phyloP scores from a whole-genome alignment of 768 basidiomycete genomes.

The Tricholoma furcatifolium region DNA sequence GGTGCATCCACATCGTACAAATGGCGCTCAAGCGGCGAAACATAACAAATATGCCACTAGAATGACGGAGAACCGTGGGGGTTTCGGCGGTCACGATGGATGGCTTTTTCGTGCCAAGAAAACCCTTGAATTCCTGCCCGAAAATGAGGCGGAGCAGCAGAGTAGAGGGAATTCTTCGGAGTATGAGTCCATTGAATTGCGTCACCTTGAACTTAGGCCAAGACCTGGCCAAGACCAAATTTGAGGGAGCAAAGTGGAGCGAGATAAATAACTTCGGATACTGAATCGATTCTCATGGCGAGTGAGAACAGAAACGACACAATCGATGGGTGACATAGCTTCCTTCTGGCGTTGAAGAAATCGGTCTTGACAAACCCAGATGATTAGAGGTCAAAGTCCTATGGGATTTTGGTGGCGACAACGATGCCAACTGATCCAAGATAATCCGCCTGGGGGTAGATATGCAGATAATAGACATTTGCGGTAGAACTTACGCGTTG shows the following conservation, averaged over 20 bases:
- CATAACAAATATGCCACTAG: no score
- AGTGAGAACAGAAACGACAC: background rate
- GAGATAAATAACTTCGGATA: slow-evolving; percentile 11
- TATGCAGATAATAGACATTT: no score
- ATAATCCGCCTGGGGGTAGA: no score
- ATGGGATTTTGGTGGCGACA: no score
- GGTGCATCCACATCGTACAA: background rate
- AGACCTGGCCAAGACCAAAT: no score
- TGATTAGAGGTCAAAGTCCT: no score
- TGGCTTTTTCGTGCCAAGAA: slow-evolving; percentile 3
- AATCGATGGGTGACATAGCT: no score
- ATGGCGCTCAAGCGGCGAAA: background rate
- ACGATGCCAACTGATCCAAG: no score
- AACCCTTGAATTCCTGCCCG: slow-evolving; percentile 16
- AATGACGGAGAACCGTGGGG: background rate
- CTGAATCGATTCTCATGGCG: background rate
- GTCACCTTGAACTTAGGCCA: background rate
- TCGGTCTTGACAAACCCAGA: no score
- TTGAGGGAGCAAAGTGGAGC: background rate
- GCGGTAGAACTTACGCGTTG: no score
- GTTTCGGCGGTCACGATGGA: slow-evolving; percentile 16
- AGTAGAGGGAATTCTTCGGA: slow-evolving; percentile 13
- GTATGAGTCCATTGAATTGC: background rate
- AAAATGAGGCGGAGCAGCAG: slow-evolving; percentile 16
- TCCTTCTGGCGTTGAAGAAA: no score